Evolutionary conservation across 768 basidiomycete genomes (phyloP), one percentile per base, ranked within the genome.

Genomic region (Leccinum aurantiacum): DNA sequence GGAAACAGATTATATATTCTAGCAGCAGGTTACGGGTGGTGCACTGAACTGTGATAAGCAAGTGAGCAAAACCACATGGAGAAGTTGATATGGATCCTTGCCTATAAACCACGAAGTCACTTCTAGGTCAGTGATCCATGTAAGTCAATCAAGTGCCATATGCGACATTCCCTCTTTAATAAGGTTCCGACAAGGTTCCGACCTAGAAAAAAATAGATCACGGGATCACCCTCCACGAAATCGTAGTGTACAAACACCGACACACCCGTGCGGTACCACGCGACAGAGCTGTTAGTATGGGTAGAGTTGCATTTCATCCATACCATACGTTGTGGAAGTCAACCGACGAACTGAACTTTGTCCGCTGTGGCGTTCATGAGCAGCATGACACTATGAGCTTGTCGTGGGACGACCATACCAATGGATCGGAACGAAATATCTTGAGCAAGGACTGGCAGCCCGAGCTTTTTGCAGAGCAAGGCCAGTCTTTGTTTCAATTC

Each of bases 401-500:
- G 17, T 8, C 27, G 52, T 22, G 46, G 14, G 29, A 53, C 19
- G 14, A 29, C 46, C 41, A 22, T 41, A 50, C 47, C 54, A n/a
- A 15, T 17, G 19, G 47, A 38, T 29, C 27, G 27, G 1, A 44
- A 35, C 19, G 19, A 19, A 4, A 17, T 37, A 35, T 46, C n/a
- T 60, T 50, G 63, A 48, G 6, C 17, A 24, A 59, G 60, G 31
- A 72, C 56, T 14, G 56, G 59, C 31, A 83, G 58, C 10, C 71
- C 76, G 49, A 82, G 67, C 47, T 62, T 68, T 35, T 44, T 53
- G 37, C 65, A 65, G 56, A 84, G 67, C 2, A 58, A 50, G 15
- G 63, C 63, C 19, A 82, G 65, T 44, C 77, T 74, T 31, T 68
- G 67, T 61, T 76, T 79, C 63, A 84, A 62, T 8, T 61, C 63